A percentile compares a stretch with the other conserved stretches of the same genome.
phyloP scores from a whole-genome alignment of 352 stramenopile genomes.

The Pythium periplocum region DNA sequence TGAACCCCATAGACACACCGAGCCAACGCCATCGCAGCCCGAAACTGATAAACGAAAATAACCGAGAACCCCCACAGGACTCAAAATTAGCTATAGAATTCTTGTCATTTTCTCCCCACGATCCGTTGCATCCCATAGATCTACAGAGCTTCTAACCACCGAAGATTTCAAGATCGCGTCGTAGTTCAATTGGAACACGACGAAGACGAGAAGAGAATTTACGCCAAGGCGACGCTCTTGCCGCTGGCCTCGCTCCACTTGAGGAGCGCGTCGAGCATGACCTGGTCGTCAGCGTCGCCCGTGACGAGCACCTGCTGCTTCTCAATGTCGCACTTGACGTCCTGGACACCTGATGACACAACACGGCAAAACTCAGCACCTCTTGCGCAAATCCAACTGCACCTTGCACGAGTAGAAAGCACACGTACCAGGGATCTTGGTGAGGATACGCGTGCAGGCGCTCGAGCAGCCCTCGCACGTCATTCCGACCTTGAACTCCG shows the following conservation, averaged over 20 bases:
- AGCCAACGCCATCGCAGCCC: too few species aligned
- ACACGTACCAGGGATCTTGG: slow-evolving; percentile 77
- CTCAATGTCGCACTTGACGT: slow-evolving; percentile 83
- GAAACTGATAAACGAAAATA: too few species aligned
- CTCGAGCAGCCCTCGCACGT: slow-evolving; percentile 87
- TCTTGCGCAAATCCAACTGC: not conserved
- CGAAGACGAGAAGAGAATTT: slow-evolving; percentile 7
- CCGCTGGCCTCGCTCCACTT: slow-evolving; percentile 87
- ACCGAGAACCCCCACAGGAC: too few species aligned
- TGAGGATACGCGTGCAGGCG: slow-evolving; percentile 87
- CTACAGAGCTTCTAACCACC: too few species aligned
- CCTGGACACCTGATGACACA: slow-evolving; percentile 50
- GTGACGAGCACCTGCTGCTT: slow-evolving; percentile 84
- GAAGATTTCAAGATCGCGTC: too few species aligned
- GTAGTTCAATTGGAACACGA: too few species aligned
- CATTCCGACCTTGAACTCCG: slow-evolving; percentile 90
- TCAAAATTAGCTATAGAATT: too few species aligned
- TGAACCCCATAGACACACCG: too few species aligned
- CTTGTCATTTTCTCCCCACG: too few species aligned
- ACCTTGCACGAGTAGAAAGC: not conserved
- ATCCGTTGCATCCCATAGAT: too few species aligned
- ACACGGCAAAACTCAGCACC: not conserved
- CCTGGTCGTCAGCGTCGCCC: slow-evolving; percentile 66
- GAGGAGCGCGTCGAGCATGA: slow-evolving; percentile 80
- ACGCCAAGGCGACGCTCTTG: slow-evolving; percentile 82